phyloP scores from a whole-genome alignment of 139 green algal genomes.

The Picochlorum sp. region DNA sequence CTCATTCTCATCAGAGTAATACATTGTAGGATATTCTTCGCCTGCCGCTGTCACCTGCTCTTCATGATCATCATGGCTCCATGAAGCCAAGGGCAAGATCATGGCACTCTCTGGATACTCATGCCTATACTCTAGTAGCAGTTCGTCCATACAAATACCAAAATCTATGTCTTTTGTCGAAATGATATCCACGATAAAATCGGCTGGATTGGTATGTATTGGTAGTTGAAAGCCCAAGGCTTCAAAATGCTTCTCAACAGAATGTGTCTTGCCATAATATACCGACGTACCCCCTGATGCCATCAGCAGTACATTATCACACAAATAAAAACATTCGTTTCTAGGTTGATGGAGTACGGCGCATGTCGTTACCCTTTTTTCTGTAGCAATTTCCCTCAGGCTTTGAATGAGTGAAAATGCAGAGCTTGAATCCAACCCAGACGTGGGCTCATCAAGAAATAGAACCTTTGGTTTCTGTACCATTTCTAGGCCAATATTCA shows the following conservation, averaged over 20 bases:
- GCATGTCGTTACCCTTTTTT: constrained; percentile 44
- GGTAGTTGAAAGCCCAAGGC: constrained; percentile 36
- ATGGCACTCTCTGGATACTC: too few species aligned
- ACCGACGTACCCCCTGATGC: constrained; percentile 52
- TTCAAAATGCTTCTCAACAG: constrained; percentile 37
- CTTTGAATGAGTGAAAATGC: constrained; percentile 38
- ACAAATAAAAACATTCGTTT: constrained; percentile 44
- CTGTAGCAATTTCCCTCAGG: constrained; percentile 30
- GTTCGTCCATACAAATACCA: too few species aligned
- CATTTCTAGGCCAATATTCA: constrained; percentile 72
- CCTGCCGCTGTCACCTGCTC: not conserved
- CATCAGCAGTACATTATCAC: constrained; percentile 73
- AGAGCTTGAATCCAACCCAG: constrained; percentile 50
- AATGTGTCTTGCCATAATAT: constrained; percentile 36
- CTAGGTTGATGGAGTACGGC: constrained; percentile 68
- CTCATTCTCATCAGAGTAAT: too few species aligned
- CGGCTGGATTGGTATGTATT: constrained; percentile 52
- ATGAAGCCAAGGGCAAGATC: too few species aligned
- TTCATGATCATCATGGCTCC: not conserved
- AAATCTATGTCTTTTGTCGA: constrained; percentile 6
- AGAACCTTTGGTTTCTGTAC: constrained; percentile 59
- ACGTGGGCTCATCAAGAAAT: constrained; percentile 65
- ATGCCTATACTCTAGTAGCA: too few species aligned
- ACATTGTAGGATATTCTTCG: not conserved
- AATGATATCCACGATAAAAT: constrained; percentile 67